Conservation (phyloP, 768 basidiomycete genomes). For the Leccinum disarticulatum region DNA sequence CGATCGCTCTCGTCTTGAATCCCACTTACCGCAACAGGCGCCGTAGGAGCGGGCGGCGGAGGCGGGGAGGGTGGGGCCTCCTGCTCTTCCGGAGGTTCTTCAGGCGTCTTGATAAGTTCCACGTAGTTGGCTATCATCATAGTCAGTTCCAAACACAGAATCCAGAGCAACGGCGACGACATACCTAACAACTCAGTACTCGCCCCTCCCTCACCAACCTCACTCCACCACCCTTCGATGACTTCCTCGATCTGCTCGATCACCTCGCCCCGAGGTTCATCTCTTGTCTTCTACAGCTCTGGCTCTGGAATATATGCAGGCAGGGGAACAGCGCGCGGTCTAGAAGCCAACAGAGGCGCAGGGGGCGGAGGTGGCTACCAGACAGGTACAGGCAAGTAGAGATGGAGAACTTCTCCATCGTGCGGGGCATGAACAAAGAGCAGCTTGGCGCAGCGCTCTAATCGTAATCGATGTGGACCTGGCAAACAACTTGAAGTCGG, state of each 20-base stretch:
- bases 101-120: slow-evolving; percentile 17
- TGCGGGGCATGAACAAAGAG: too few species aligned
- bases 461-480: too few species aligned
- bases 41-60: slow-evolving; percentile 33
- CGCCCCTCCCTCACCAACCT: slow-evolving; percentile 59
- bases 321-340: too few species aligned
- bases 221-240: slow-evolving; percentile 93
- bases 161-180: slow-evolving; percentile 13
- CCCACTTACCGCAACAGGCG: slow-evolving; percentile 40
- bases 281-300: slow-evolving; percentile 82
- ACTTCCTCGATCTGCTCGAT: slow-evolving; percentile 82
- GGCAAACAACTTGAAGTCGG: too few species aligned
- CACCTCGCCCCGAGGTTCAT: slow-evolving; percentile 73
- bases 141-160: not conserved
- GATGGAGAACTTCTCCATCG: too few species aligned
- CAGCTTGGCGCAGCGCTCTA: too few species aligned
- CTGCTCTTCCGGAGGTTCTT: slow-evolving; percentile 37
- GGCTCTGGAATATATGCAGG: too few species aligned
- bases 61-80: slow-evolving; percentile 39
- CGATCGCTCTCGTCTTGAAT: too few species aligned
- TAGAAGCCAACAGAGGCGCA: too few species aligned
- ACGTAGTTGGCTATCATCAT: too few species aligned
- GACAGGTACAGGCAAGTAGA: too few species aligned
- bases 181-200: slow-evolving; percentile 36
- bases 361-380: too few species aligned